Base-by-base conservation (phyloP, 345 rosid genomes). In the Punica granatum region DNA sequence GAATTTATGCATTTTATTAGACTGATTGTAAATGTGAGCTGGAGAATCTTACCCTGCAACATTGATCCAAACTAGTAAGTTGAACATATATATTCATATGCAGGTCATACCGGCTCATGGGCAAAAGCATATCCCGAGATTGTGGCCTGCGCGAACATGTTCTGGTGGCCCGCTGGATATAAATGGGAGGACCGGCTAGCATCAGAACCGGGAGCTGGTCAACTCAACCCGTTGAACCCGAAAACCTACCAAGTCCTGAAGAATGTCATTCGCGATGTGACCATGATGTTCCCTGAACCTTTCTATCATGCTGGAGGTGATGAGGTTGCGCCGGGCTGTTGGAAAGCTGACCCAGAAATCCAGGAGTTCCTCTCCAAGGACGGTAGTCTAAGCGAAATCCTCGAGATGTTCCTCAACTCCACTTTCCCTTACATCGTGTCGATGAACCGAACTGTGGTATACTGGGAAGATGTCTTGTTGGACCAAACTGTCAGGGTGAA, bases 21-120 rank as follows among this genome's bases (percentile, higher is more conserved):
- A 21, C 26, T 49, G 56, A 49, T 49, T 49, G 56, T 28, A 6
- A 49, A 12, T 2, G 28, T 49, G 28, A 49, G n/a, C n/a, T 44
- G n/a, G 51, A 18, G 51, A 44, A 15, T 21, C 6, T 7, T n/a
- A 49, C 56, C 21, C 8, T 8, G 7, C 7, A 11, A 49, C 28
- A n/a, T 49, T 49, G 34, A 25, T 30, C 15, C 63, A 60, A 21
- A 21, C 63, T 53, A 30, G 13, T 67, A 6, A 8, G 21, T 18
- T 34, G 31, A 44, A 30, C n/a, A 18, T 58, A 43, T 64, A 21
- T 48, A 60, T 7, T 26, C 34, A 21, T 36, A 25, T 69, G 65
- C 79, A 83, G 84, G 70, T 42, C 98, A 92, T 73, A 82, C 98
- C 53, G 93, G 93, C 67, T 92, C 97, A 28, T 90, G 97, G 97